Evolutionary conservation across 148 eudicot genomes (phyloP).

Genomic region (Talinum fruticosum): DNA sequence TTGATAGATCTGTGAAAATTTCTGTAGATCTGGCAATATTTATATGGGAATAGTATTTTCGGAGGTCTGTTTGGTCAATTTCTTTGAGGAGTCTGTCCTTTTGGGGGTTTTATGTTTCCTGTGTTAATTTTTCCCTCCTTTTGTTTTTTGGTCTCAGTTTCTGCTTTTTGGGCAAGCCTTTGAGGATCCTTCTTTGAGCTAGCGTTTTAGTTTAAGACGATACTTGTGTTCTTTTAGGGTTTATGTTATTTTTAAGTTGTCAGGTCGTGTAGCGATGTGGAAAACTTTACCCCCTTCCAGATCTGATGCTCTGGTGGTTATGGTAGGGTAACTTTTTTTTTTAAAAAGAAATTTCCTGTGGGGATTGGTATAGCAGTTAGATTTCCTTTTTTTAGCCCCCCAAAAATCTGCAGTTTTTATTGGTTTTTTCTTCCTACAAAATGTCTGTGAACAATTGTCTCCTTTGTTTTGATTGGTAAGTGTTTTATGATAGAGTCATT

Average conservation of each 20-base stretch:
- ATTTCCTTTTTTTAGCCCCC: no score
- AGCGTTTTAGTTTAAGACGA: not conserved
- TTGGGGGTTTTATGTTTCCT: not conserved
- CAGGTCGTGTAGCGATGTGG: not conserved
- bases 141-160: not conserved
- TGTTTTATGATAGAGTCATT: no score
- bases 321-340: not conserved
- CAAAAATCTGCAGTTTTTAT: no score
- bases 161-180: not conserved
- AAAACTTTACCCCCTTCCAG: not conserved
- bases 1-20: constrained; percentile 14
- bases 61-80: not conserved
- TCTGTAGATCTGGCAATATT: constrained; percentile 26
- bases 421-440: not conserved
- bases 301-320: not conserved
- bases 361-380: not conserved
- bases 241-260: not conserved
- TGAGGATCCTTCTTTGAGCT: not conserved
- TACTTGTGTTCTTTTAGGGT: not conserved
- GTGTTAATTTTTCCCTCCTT: not conserved
- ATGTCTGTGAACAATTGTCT: not conserved
- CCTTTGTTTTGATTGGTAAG: not conserved
- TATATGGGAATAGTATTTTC: not conserved
- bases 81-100: not conserved
- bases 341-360: not conserved